Evolutionary conservation across 2,329 filamentous ascomycete genomes (phyloP).

Genomic region (Beauveria sp.): DNA sequence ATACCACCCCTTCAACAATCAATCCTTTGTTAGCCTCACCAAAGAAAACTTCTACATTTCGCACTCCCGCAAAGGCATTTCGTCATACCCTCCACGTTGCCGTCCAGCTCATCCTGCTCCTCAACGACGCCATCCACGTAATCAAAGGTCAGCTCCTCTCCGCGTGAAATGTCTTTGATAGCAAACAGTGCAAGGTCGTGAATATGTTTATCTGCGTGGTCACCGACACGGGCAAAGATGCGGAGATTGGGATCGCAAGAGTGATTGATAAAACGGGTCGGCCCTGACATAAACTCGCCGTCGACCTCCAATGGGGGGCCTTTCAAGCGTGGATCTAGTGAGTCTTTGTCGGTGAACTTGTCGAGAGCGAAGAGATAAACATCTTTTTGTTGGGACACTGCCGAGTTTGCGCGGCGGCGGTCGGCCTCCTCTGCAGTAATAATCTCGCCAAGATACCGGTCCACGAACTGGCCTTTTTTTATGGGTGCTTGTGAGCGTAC

Average conservation of each 20-base stretch:
- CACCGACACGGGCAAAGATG: constrained; percentile 72
- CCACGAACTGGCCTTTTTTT: constrained; percentile 67
- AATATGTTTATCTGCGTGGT: constrained; percentile 64
- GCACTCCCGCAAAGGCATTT: constrained; percentile 54
- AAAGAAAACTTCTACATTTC: constrained; percentile 63
- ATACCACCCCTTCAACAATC: not conserved
- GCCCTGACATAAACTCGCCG: constrained; percentile 70
- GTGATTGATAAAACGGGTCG: constrained; percentile 77
- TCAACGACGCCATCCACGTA: constrained; percentile 61
- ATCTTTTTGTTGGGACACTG: constrained; percentile 56
- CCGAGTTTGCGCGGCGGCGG: constrained; percentile 49
- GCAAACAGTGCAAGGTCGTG: constrained; percentile 76
- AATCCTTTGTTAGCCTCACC: constrained; percentile 35
- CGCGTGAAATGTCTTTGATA: constrained; percentile 53
- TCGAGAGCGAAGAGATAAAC: constrained; percentile 76
- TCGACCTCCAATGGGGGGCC: constrained; percentile 53
- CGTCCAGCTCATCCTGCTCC: constrained; percentile 34
- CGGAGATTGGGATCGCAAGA: constrained; percentile 71
- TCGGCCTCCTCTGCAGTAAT: constrained; percentile 59
- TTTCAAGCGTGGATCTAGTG: constrained; percentile 47
- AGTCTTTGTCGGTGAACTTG: constrained; percentile 60
- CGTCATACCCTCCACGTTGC: constrained; percentile 44
- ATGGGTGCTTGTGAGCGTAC: constrained; percentile 59
- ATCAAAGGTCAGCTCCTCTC: constrained; percentile 71
- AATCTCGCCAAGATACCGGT: constrained; percentile 68